A percentile compares a stretch with the other conserved stretches of the same genome.
Evolutionary conservation across 2,329 filamentous ascomycete species (phyloP).

Genomic region (Gnomoniopsis sp.): DNA sequence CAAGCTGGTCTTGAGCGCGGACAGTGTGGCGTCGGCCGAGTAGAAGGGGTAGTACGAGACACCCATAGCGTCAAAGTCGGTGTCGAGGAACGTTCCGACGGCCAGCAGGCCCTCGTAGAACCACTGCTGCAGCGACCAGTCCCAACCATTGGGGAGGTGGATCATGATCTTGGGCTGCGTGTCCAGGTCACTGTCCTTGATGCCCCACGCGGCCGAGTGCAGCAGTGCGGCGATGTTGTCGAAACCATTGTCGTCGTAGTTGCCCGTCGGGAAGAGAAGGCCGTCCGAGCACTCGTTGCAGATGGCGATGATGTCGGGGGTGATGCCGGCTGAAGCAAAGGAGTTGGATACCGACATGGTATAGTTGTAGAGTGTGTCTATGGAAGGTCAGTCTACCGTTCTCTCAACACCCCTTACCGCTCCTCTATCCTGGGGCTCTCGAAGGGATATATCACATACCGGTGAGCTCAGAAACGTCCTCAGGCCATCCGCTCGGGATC

Average conservation of each 20-base stretch:
- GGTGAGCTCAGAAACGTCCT: conserved; percentile 53
- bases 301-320: conserved; percentile 62
- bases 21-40: conserved; percentile 54
- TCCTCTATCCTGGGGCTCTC: not conserved
- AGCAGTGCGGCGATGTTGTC: conserved; percentile 62
- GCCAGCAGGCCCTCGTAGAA: conserved; percentile 55
- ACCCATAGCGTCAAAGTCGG: conserved; percentile 69
- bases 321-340: conserved; percentile 53
- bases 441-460: conserved; percentile 40
- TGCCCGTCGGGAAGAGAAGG: conserved; percentile 63
- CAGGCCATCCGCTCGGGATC: conserved; percentile 63
- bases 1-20: conserved; percentile 52
- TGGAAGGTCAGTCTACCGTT: not conserved
- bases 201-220: conserved; percentile 59
- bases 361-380: conserved; percentile 59
- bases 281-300: conserved; percentile 71
- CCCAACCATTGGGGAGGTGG: conserved; percentile 74
- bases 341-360: conserved; percentile 59
- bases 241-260: conserved; percentile 39
- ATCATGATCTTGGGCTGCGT: conserved; percentile 67
- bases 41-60: conserved; percentile 75
- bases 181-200: conserved; percentile 58
- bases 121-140: conserved; percentile 61
- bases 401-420: not conserved
- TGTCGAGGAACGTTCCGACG: conserved; percentile 43